Percentiles rank a stretch among this genome's conserved stretches.
These are phyloP conservation scores for Adiantum capillusveneris DNA, from an alignment of 75 land plant species.

Conservation along the genomic window DNA sequence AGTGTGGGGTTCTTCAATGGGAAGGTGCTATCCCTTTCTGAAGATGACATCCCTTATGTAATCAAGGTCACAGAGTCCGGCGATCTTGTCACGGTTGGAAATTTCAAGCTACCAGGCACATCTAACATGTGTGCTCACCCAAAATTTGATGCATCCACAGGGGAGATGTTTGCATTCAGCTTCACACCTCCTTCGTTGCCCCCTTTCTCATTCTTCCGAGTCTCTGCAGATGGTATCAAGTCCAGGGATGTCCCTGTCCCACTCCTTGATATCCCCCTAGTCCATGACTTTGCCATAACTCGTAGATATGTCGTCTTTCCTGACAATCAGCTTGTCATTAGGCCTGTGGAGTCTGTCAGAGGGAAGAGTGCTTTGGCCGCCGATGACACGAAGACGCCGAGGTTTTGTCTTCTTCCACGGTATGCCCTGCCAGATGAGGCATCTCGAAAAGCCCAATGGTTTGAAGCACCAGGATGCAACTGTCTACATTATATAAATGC, in stretches of 20 bases:
- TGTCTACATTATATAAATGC: slow-evolving; percentile 65
- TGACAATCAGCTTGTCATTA: slow-evolving; percentile 47
- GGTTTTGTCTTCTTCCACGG: slow-evolving; percentile 52
- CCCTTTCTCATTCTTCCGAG: slow-evolving; percentile 47
- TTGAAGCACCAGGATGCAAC: slow-evolving; percentile 62
- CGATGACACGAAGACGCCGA: slow-evolving; percentile 40
- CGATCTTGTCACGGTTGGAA: slow-evolving; percentile 65
- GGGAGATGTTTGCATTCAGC: slow-evolving; percentile 49
- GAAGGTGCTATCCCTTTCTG: slow-evolving; percentile 48
- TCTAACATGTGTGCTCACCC: slow-evolving; percentile 80
- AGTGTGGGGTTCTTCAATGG: slow-evolving; percentile 40
- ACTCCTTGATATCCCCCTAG: slow-evolving; percentile 25
- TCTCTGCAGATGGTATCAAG: slow-evolving; percentile 36
- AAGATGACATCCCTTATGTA: slow-evolving; percentile 63
- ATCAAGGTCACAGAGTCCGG: slow-evolving; percentile 16
- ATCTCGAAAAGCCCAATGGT: slow-evolving; percentile 35
- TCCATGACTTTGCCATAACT: slow-evolving; percentile 64
- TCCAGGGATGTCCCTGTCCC: slow-evolving; percentile 42
- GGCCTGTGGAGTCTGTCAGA: slow-evolving; percentile 24
- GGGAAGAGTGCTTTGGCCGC: slow-evolving; percentile 35
- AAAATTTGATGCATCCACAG: slow-evolving; percentile 43
- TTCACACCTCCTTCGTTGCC: slow-evolving; percentile 21
- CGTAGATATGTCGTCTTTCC: slow-evolving; percentile 42
- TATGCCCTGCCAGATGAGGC: slow-evolving; percentile 35
- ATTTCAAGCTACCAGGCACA: slow-evolving; percentile 44